Evolutionary conservation across 2,329 filamentous ascomycete species (phyloP).

Genomic region (Calonectria leucothoes): DNA sequence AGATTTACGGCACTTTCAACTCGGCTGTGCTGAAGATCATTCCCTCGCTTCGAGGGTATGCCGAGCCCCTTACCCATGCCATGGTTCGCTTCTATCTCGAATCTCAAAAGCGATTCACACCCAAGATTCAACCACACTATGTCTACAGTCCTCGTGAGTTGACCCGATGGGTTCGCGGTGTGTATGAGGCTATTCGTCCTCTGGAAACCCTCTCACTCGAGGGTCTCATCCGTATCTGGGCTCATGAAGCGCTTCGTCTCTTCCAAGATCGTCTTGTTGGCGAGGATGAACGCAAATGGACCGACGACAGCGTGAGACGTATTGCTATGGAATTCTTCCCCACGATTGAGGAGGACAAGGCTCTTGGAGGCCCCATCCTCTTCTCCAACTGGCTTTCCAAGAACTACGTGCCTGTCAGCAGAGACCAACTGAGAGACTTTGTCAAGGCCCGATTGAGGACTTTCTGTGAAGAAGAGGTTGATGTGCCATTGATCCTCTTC

Average conservation of each 20-base stretch:
- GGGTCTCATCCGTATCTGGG: constrained; percentile 96
- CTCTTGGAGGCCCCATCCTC: constrained; percentile 90
- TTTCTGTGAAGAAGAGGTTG: constrained; percentile 99
- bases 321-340: constrained; percentile 95
- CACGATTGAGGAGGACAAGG: constrained; percentile 90
- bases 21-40: constrained; percentile 96
- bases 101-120: constrained; percentile 93
- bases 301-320: constrained; percentile 84
- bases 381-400: constrained; percentile 99
- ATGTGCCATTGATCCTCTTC: constrained; percentile 98
- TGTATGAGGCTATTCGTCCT: constrained; percentile 96
- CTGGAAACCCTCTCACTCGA: constrained; percentile 90
- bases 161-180: constrained; percentile 95
- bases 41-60: constrained; percentile 92
- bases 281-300: constrained; percentile 96
- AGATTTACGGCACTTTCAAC: constrained; percentile 99
- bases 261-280: constrained; percentile 98
- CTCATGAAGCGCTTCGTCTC: constrained; percentile 93
- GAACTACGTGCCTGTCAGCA: constrained; percentile 96
- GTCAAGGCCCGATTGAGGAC: constrained; percentile 97
- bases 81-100: constrained; percentile 98
- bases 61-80: constrained; percentile 91
- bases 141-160: constrained; percentile 99
- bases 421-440: constrained; percentile 94
- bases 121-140: constrained; percentile 97